Evolutionary conservation across 2,329 filamentous ascomycete genomes (phyloP).

Genomic region (Raffaelea arxii): DNA sequence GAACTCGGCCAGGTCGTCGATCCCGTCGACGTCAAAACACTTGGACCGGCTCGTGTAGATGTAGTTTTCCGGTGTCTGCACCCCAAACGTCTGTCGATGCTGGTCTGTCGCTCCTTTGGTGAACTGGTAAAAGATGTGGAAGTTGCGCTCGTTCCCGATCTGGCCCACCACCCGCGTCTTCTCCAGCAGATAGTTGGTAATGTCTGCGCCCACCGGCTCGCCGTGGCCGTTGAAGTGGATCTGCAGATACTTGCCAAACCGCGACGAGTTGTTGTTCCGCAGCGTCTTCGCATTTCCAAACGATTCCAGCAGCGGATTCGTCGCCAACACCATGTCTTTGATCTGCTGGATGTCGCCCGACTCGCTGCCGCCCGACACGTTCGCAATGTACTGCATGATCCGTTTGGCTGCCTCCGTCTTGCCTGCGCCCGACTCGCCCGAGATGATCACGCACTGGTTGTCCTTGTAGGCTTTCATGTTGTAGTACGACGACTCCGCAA

Average conservation of each 20-base stretch:
- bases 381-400: slow-evolving; percentile 99
- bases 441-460: slow-evolving; percentile 99
- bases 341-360: slow-evolving; percentile 88
- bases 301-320: slow-evolving; percentile 91
- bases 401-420: slow-evolving; percentile 98
- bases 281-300: slow-evolving; percentile 98
- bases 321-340: slow-evolving; percentile 98
- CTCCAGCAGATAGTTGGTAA: slow-evolving; percentile 95
- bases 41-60: slow-evolving; percentile 89
- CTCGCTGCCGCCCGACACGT: slow-evolving; percentile 69
- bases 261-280: slow-evolving; percentile 96
- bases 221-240: slow-evolving; percentile 89
- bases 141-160: slow-evolving; percentile 91
- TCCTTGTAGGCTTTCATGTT: slow-evolving; percentile 99
- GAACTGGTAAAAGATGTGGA: slow-evolving; percentile 99
- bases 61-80: slow-evolving; percentile 89
- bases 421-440: slow-evolving; percentile 92
- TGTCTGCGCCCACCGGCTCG: slow-evolving; percentile 91
- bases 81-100: slow-evolving; percentile 78
- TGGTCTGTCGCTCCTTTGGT: slow-evolving; percentile 85
- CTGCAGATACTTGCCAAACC: slow-evolving; percentile 97
- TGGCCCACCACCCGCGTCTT: slow-evolving; percentile 93
- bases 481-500: slow-evolving; percentile 94
- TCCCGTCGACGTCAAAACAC: slow-evolving; percentile 87
- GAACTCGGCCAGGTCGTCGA: slow-evolving; percentile 85